phyloP scores from a whole-genome alignment of 441 rosid genomes.

The Viola pubescens region DNA sequence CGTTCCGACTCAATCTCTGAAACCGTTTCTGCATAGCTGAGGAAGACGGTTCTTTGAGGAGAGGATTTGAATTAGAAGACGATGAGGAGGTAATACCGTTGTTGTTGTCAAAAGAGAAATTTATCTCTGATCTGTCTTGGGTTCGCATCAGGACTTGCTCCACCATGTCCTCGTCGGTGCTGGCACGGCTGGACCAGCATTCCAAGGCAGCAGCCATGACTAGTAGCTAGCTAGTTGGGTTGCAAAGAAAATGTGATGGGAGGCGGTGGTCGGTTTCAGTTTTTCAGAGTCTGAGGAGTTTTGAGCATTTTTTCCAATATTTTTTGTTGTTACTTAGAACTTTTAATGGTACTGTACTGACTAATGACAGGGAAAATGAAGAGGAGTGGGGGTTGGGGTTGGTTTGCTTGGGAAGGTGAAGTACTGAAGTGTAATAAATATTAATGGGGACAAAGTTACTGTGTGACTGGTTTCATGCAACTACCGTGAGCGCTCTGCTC shows the following conservation, averaged over 20 bases:
- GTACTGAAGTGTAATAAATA: constrained; percentile 6
- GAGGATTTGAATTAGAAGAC: constrained; percentile 9
- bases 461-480: background rate
- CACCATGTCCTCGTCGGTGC: constrained; percentile 76
- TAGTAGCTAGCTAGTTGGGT: background rate
- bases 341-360: too few relatives aligned
- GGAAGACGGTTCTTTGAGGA: constrained; percentile 32
- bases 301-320: background rate
- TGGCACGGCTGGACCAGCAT: constrained; percentile 88
- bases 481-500: background rate
- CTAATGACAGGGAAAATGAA: too few relatives aligned
- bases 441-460: background rate
- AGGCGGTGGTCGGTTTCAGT: background rate
- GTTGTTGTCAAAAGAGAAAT: background rate
- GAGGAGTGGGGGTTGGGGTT: background rate
- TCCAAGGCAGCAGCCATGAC: constrained; percentile 82
- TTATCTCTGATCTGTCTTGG: constrained; percentile 65
- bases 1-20: constrained; percentile 74
- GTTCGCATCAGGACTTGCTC: constrained; percentile 91
- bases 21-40: constrained; percentile 67
- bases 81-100: background rate
- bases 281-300: constrained; percentile 6
- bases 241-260: background rate
- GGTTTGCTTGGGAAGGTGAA: constrained; percentile 8
- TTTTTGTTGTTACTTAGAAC: background rate